Evolutionary conservation across 805 yeast species (phyloP).

Genomic region (Starmerella scarabaei): DNA sequence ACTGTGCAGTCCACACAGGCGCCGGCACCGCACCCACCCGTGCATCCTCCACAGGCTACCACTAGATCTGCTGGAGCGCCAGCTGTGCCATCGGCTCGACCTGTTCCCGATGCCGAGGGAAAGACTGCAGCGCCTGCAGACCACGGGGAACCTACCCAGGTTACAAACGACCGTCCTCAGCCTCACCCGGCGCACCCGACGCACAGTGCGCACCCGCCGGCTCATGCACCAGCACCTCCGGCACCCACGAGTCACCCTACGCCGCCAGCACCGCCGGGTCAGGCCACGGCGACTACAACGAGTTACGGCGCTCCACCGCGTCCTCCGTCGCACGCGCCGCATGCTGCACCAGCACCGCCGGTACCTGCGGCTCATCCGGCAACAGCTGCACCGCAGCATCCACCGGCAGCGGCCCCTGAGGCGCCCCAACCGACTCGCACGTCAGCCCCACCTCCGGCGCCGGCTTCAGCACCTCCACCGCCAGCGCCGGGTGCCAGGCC

Average conservation of each 20-base stretch:
- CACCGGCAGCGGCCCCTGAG: constrained; percentile 12
- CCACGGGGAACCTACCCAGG: not conserved
- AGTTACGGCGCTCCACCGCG: not conserved
- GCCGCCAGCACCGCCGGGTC: constrained; percentile 3
- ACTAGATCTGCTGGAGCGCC: not conserved
- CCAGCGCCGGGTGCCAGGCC: constrained; percentile 3
- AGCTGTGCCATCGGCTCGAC: constrained; percentile 2
- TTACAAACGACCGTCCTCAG: not conserved
- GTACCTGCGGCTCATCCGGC: not conserved
- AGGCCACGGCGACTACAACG: not conserved
- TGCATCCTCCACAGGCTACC: not conserved
- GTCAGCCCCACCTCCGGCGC: constrained; percentile 4
- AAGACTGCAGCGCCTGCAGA: not conserved
- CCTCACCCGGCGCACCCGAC: not conserved
- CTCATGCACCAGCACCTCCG: not conserved
- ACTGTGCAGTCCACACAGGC: not conserved
- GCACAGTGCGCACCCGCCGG: not conserved
- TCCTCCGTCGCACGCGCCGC: not conserved
- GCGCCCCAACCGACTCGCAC: constrained; percentile 14
- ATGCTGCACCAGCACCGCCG: not conserved
- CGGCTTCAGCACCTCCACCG: constrained; percentile 2
- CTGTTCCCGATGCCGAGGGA: not conserved
- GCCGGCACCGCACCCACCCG: not conserved
- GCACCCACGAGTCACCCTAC: constrained; percentile 10
- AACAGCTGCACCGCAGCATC: not conserved